Conservation (phyloP, 345 rosid species). For the Brassica cretica region DNA sequence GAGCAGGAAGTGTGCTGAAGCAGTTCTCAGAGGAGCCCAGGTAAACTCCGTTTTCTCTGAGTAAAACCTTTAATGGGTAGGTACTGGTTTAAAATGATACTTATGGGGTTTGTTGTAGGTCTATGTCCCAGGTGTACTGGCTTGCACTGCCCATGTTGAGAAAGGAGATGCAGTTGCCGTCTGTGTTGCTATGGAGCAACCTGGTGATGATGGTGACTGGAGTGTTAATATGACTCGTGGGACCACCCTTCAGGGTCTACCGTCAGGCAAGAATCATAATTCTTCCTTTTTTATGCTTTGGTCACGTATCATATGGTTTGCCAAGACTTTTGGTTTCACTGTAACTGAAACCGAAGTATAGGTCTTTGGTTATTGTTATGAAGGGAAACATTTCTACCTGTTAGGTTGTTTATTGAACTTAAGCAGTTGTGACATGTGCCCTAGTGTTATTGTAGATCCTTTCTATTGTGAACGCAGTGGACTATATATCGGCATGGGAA, state of each 20-base stretch:
- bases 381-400: background rate
- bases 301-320: slow-evolving; percentile 21
- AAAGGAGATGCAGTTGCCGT: slow-evolving; percentile 91
- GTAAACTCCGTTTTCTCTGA: slow-evolving; percentile 34
- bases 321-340: background rate
- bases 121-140: slow-evolving; percentile 94
- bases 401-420: slow-evolving; percentile 5
- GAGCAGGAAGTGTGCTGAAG: slow-evolving; percentile 96
- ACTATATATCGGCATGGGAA: slow-evolving; percentile 93
- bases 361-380: slow-evolving; percentile 1
- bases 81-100: background rate
- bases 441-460: slow-evolving; percentile 62
- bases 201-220: slow-evolving; percentile 69
- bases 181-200: slow-evolving; percentile 88
- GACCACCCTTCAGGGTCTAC: slow-evolving; percentile 75
- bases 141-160: slow-evolving; percentile 97
- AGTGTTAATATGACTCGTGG: slow-evolving; percentile 84
- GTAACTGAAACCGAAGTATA: background rate
- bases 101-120: slow-evolving; percentile 74
- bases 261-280: slow-evolving; percentile 54
- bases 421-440: slow-evolving; percentile 31
- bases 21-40: slow-evolving; percentile 99
- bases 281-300: slow-evolving; percentile 2
- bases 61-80: background rate
- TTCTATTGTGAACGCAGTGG: slow-evolving; percentile 69